Evolutionary conservation across 2,329 filamentous ascomycete species (phyloP), one percentile per base, ranked within the genome.

Genomic region (Bipolaris cookei): DNA sequence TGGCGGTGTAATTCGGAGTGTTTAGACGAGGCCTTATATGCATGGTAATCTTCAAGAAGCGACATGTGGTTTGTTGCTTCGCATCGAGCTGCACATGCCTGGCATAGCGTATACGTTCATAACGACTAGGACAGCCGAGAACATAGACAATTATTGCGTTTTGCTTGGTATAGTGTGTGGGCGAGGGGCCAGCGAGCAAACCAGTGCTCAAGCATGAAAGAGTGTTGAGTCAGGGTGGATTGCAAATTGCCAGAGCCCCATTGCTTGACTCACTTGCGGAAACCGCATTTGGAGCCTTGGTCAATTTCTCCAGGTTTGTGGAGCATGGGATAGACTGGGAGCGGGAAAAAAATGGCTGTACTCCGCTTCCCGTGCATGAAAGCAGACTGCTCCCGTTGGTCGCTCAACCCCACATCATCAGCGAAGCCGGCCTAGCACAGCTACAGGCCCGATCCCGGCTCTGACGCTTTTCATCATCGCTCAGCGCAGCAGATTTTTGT

Each of bases 401-500:
- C 42, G 34, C n/a, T 50, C 39, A 55, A 62, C 56, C 54, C 60
- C 56, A 53, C 54, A 63, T 56, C 14, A 43, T 51, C 14, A 45
- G 49, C 57, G 18, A 47, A 42, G 54, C 48, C 58, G 56, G 52
- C 49, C 13, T 30, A 48, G 45, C 41, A 62, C 34, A 16, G 41
- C 41, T 62, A 52, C 49, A 53, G 60, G 58, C 56, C 55, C 70
- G 70, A 69, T 72, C 61, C 59, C 69, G 68, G 70, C 63, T 59
- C 54, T 59, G 53, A 21, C 28, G 35, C 65, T 71, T 68, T 68
- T 69, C 70, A 72, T 72, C 70, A 71, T 73, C 65, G 65, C 59
- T 51, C 42, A 54, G 34, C 48, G 50, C 51, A 43, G 58, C 62
- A 73, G 68, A 72, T 67, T 71, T 73, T 71, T 66, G 56, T 58